Evolutionary conservation across 257 asterid species (phyloP), one percentile per base, ranked within the genome.

Genomic region (Nicotiana tabacum): DNA sequence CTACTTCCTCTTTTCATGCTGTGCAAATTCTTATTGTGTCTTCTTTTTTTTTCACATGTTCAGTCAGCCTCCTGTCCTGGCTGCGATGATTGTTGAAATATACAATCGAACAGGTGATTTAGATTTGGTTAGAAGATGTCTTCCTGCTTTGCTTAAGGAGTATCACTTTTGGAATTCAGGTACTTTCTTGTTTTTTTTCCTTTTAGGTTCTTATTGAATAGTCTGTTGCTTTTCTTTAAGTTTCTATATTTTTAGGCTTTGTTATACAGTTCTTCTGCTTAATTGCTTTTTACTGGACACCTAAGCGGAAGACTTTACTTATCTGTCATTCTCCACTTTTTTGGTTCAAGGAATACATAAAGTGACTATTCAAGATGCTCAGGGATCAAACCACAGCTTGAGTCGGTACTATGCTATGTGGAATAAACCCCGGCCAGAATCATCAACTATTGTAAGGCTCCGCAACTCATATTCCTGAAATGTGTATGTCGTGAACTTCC

Each of bases 401-500:
- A 91, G 90, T 83, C 89, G 98, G 72, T 96, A 93, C 81, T 93
- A 94, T 82, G 99, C 98, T 77, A 86, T 84, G 91, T 96, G 99
- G 99, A 88, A 96, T 77, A 83, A 89, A 76, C 96, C 98, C 48
- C 90, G 99, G 87, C 99, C 99, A 12, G 98, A 96, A 85, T 96
- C 99, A 0, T 89, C 95, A 39, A 90, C 93, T 77, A 85, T 82
- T 55, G 99, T 93, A 91, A 30, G 92, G 61, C 62, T 62, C 48
- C 9, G 9, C 78, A 32, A 17, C 55, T 5, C 15, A 58, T n/a
- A 32, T 67, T 48, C 21, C 61, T 55, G 48, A 60, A 9, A 39
- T 74, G 16, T 27, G 33, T 15, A 6, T 48, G 27, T 51, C 43
- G 15, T 48, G 7, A 15, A 43, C 1, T 13, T 7, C 6, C 13